A percentile compares a stretch with the other conserved stretches of the same genome.
These are phyloP conservation scores for Starmerella geochares DNA, from an alignment of 805 yeast genomes.

Conservation along the genomic window DNA sequence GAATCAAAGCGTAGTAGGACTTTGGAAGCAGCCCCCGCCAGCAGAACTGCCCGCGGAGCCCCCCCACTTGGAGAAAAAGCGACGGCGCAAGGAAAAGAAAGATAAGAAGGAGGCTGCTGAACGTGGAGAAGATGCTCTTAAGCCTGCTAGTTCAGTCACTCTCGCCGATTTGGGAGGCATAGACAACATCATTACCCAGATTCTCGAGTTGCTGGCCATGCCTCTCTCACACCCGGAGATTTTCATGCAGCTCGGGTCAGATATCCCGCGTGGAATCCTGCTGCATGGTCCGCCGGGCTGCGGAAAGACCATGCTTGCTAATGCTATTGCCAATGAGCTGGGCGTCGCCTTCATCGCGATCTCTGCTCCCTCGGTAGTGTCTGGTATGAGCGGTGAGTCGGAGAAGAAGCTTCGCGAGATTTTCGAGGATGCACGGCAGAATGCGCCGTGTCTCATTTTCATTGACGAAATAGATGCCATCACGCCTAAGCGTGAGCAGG, in stretches of 20 bases:
- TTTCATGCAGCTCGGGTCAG: constrained; percentile 75
- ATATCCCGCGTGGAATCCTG: constrained; percentile 87
- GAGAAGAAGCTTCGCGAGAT: constrained; percentile 89
- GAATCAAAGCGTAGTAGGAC: constrained; percentile 63
- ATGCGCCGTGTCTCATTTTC: constrained; percentile 89
- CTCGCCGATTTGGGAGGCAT: constrained; percentile 80
- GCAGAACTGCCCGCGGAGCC: constrained; percentile 6
- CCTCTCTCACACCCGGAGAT: constrained; percentile 93
- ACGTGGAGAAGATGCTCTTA: constrained; percentile 34
- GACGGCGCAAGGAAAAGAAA: constrained; percentile 6
- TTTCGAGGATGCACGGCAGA: constrained; percentile 78
- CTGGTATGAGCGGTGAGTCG: constrained; percentile 98
- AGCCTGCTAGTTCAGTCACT: constrained; percentile 36
- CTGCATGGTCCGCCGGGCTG: constrained; percentile 99
- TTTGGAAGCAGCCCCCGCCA: constrained; percentile 42
- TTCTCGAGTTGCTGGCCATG: constrained; percentile 82
- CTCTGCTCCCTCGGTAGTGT: constrained; percentile 91
- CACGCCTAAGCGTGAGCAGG: constrained; percentile 96
- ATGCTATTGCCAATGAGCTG: constrained; percentile 89
- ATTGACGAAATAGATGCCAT: constrained; percentile 97
- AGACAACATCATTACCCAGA: constrained; percentile 69
- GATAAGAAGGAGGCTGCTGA: constrained; percentile 8
- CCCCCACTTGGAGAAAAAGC: constrained; percentile 4
- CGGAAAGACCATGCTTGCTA: constrained; percentile 94
- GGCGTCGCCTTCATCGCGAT: constrained; percentile 85